Base-by-base conservation (phyloP, 495 filamentous ascomycete species). In the Tuber umbilicatum region DNA sequence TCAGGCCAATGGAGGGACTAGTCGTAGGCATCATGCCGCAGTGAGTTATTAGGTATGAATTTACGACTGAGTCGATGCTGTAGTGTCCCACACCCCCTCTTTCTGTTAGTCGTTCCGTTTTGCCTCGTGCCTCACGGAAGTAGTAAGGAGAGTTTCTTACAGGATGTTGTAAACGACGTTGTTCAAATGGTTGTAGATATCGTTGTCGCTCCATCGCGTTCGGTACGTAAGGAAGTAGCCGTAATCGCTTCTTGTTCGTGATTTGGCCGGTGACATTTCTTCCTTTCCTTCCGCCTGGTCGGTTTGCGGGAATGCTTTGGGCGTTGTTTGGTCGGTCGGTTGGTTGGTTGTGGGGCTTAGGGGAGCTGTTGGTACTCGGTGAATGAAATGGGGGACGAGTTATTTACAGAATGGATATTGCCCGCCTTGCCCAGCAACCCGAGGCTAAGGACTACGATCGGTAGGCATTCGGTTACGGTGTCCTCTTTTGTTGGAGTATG, bases 141-240 rank as follows among this genome's bases (percentile, higher is more conserved):
- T 1, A 17, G 38, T n/a, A n/a, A 43, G 70, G 7, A 43, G 70
- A 5, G 31, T 75, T 55, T 76, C 84, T 81, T 77, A 89, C 86
- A 95, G 87, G 78, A 90, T 89, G 75, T 91, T 90, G 84, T 97
- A 96, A 55, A 96, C 86, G 69, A 89, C 90, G 81, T 96, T 95
- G 83, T 95, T 96, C 76, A 91, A 77, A 78, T 97, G 93, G 68
- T 90, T 87, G 84, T 97, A 98, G 92, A 97, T 95, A 85, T 97
- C 94, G 81, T 97, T 97, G 83, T 99, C 95, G 81, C 87, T 89
- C 94, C 94, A 98, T 90, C 94, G 86, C 73, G 94, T 97, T 73
- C 94, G 86, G 84, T 96, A 97, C 68, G 93, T 90, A 31, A 94
- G 87, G 72, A 91, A 86, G 83, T 91, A 97, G 60, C 86, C 84